Evolutionary conservation across 2,329 filamentous ascomycete genomes (phyloP), one percentile per base, ranked within the genome.

Genomic region (Didymella glomerata): DNA sequence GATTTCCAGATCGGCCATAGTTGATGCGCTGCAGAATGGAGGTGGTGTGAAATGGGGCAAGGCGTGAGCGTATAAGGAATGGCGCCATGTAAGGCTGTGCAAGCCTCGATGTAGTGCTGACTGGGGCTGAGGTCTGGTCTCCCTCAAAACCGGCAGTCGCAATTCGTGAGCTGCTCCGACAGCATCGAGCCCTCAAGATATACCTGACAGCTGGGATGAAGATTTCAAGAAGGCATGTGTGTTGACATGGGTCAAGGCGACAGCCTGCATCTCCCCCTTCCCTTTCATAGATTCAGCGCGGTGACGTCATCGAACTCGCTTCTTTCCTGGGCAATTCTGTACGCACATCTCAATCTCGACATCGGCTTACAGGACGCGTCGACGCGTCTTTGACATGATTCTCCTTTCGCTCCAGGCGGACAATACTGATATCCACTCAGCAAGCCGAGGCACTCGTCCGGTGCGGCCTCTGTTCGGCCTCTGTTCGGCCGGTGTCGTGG

Each of bases 21-120:
- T n/a, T 13, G 3, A 16, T 25, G 9, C n/a, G 6, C 11, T 32
- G 13, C 9, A 53, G 8, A 16, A 4, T 11, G 4, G 14, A 25
- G 9, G 34, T 46, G 46, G 40, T 42, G 25, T 36, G 22, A n/a
- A 36, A 42, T 18, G 5, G 27, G 55, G 6, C 10, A 30, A 28
- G 20, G 16, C n/a, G 25, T 30, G 13, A 8, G 24, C 47, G 18
- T 24, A 4, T 36, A 18, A 16, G 48, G 48, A 20, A 50, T 57
- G 42, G 54, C 44, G 55, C 24, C 22, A 48, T 57, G 48, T 16
- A 40, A 48, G 55, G 48, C 44, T 44, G 34, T 52, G 48, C 22
- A 48, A 48, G 48, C 27, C 49, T 48, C 18, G 38, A 36, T 24
- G 49, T 57, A 57, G 55, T 57, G 55, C 55, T 57, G 55, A 57